Conservation (phyloP, 73 alveolate genomes). For the Paramecium sonneborni region DNA sequence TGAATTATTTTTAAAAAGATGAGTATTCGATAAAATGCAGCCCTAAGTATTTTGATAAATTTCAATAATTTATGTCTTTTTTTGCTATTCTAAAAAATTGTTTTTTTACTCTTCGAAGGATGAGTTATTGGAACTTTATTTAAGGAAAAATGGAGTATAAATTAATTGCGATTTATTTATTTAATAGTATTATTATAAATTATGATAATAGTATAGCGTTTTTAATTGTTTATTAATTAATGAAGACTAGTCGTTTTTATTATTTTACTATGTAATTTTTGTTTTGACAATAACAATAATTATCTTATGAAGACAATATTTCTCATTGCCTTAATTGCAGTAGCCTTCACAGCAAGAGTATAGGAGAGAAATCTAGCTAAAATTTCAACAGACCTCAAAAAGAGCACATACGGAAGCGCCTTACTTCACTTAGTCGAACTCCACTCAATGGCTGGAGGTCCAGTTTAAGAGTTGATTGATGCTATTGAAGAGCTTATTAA, state of each 20-base stretch:
- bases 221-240: neutral
- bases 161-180: neutral
- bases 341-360: slow-evolving; percentile 50
- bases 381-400: slow-evolving; percentile 1
- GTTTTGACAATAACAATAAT: neutral
- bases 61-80: too few species aligned
- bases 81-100: too few species aligned
- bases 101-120: neutral
- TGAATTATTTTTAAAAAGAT: too few species aligned
- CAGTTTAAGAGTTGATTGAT: slow-evolving; percentile 47
- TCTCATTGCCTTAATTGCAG: slow-evolving; percentile 19
- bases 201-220: slow-evolving; percentile 8
- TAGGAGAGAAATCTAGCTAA: slow-evolving; percentile 54
- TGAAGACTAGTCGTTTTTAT: slow-evolving; percentile 37
- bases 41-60: too few species aligned
- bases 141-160: too few species aligned
- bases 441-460: slow-evolving; percentile 58
- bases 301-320: slow-evolving; percentile 12
- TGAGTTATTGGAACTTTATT: too few species aligned
- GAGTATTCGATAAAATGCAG: too few species aligned
- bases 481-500: slow-evolving; percentile 54
- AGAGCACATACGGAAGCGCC: slow-evolving; percentile 39
- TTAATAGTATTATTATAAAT: neutral
- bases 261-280: slow-evolving; percentile 8
- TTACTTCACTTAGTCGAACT: slow-evolving; percentile 48